phyloP scores from a whole-genome alignment of 192 early-diverging fungal genomes.

The Nowakowskiella sp. region DNA sequence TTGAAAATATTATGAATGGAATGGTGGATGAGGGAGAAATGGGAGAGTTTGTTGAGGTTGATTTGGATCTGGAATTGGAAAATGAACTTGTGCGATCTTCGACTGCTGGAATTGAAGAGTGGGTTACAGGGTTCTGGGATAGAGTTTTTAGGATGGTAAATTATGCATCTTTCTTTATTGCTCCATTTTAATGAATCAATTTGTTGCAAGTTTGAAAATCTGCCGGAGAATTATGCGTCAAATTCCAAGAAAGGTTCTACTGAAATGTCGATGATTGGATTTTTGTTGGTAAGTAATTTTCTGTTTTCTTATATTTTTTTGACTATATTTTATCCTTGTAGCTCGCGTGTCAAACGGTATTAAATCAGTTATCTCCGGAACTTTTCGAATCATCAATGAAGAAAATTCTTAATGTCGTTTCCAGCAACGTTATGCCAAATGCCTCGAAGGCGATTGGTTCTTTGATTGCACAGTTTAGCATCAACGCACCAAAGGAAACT shows the following conservation, averaged over 20 bases:
- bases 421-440: slow-evolving; percentile 51
- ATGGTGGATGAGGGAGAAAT: slow-evolving; percentile 30
- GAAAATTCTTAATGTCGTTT: slow-evolving; percentile 53
- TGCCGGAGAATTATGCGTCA: slow-evolving; percentile 55
- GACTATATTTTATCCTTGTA: slow-evolving; percentile 11
- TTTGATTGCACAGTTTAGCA: slow-evolving; percentile 33
- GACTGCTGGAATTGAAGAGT: slow-evolving; percentile 80
- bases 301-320: not conserved
- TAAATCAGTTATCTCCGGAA: slow-evolving; percentile 56
- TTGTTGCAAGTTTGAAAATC: slow-evolving; percentile 56
- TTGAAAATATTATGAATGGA: slow-evolving; percentile 25
- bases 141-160: slow-evolving; percentile 67
- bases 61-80: slow-evolving; percentile 52
- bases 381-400: slow-evolving; percentile 55
- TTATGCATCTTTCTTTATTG: slow-evolving; percentile 25
- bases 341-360: slow-evolving; percentile 61
- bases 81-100: slow-evolving; percentile 58
- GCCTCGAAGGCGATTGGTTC: slow-evolving; percentile 59
- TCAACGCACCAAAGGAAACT: slow-evolving; percentile 33
- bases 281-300: slow-evolving; percentile 31
- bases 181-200: slow-evolving; percentile 1
- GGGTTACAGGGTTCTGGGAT: slow-evolving; percentile 74
- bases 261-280: slow-evolving; percentile 39
- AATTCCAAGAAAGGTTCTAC: slow-evolving; percentile 29
- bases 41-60: slow-evolving; percentile 17